Conservation (phyloP, 192 early-diverging fungal genomes). For the Backusella mclennaniae region DNA sequence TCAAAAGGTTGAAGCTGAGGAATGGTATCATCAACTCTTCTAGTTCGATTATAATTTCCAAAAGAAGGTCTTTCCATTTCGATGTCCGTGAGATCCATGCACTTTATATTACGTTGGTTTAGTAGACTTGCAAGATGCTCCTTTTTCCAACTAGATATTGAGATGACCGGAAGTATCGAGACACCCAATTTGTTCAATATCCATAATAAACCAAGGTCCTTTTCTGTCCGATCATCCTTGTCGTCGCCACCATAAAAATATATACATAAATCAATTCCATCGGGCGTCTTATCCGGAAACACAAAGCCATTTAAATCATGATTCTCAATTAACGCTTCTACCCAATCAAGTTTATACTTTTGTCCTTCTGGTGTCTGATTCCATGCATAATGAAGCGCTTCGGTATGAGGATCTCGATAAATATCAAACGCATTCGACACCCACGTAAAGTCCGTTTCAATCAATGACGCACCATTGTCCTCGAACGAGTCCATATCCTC, state of each 20-base stretch:
- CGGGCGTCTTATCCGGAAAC: conserved; percentile 32
- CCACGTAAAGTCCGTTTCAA: conserved; percentile 38
- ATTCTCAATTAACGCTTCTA: neutral
- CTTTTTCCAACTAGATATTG: neutral
- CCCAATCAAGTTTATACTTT: neutral
- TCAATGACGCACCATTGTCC: conserved; percentile 32
- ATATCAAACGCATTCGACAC: neutral
- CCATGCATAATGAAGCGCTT: neutral
- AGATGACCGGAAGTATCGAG: neutral
- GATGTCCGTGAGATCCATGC: conserved; percentile 13
- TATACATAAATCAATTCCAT: conserved; percentile 37
- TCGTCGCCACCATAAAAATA: conserved; percentile 34
- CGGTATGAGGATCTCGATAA: neutral
- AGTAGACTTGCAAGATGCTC: conserved; percentile 10
- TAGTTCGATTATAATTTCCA: neutral
- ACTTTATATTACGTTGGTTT: conserved; percentile 11
- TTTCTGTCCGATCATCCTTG: conserved; percentile 10
- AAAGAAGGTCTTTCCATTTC: conserved; percentile 26
- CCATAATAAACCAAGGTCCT: conserved; percentile 21
- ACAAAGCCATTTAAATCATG: conserved; percentile 24
- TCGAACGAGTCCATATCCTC: conserved; percentile 23
- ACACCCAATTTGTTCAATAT: conserved; percentile 14
- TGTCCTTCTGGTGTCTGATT: neutral
- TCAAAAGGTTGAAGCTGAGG: conserved; percentile 16
- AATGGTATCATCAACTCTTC: neutral